These are phyloP conservation scores for Venturia carpophila DNA, from an alignment of 2,329 filamentous ascomycete genomes.

Conservation along the genomic window DNA sequence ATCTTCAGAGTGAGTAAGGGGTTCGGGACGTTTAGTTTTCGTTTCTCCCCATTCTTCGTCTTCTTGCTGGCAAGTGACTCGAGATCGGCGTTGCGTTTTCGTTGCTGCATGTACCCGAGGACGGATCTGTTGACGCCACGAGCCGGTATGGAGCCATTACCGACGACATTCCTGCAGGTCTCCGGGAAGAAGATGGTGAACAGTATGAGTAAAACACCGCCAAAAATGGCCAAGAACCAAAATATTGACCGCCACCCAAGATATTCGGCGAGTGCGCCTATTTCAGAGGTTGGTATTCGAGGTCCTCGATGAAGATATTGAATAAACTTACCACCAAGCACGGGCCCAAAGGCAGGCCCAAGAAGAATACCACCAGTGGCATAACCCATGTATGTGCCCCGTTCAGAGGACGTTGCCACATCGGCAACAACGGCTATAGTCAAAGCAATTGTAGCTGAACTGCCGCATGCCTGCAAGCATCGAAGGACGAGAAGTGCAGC, in stretches of 20 bases:
- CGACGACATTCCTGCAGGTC: constrained; percentile 30
- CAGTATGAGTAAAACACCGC: constrained; percentile 29
- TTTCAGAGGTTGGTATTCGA: not conserved
- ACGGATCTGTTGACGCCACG: constrained; percentile 19
- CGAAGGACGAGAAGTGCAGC: constrained; percentile 22
- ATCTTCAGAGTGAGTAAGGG: constrained; percentile 36
- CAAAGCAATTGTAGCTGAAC: constrained; percentile 30
- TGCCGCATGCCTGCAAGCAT: constrained; percentile 26
- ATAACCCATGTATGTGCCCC: constrained; percentile 31
- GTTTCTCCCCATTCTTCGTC: constrained; percentile 23
- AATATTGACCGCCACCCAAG: constrained; percentile 36
- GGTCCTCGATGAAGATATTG: not conserved
- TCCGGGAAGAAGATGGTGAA: constrained; percentile 35
- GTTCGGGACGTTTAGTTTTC: constrained; percentile 37
- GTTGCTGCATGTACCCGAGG: constrained; percentile 13
- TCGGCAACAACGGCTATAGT: constrained; percentile 31
- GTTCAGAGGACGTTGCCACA: constrained; percentile 29
- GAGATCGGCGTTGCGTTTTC: constrained; percentile 13
- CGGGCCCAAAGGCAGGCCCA: constrained; percentile 23
- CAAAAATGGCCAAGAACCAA: constrained; percentile 36
- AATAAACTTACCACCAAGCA: constrained; percentile 27
- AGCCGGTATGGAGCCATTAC: constrained; percentile 21
- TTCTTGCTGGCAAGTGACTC: constrained; percentile 3
- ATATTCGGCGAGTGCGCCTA: constrained; percentile 26
- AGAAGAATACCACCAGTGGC: constrained; percentile 25